Evolutionary conservation across 148 eudicot species (phyloP).

Genomic region (Rheum nobile): DNA sequence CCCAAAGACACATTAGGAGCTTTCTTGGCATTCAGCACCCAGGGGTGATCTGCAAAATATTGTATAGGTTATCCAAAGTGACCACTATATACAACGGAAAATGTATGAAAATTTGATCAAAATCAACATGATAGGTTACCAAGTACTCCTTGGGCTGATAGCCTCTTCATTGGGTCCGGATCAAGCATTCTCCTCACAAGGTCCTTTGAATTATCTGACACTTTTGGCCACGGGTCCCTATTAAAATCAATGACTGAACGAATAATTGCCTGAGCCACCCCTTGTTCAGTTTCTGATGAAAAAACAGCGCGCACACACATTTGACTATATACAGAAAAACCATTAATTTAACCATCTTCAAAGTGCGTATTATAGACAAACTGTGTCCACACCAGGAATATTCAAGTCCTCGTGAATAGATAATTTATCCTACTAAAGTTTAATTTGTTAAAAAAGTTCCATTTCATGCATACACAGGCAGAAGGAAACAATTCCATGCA

Average conservation of each 20-base stretch:
- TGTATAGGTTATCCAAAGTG: conserved; percentile 2
- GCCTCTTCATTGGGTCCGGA: conserved; percentile 59
- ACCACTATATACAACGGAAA: background rate
- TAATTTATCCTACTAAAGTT: too few relatives aligned
- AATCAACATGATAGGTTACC: conserved; percentile 28
- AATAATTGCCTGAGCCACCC: conserved; percentile 81
- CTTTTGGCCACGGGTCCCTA: conserved; percentile 79
- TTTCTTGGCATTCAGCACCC: conserved; percentile 65
- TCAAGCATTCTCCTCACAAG: too few relatives aligned
- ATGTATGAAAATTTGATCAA: background rate
- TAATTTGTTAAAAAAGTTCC: too few relatives aligned
- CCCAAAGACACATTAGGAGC: conserved; percentile 71
- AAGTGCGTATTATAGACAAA: too few relatives aligned
- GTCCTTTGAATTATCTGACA: conserved; percentile 64
- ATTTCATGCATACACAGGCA: background rate
- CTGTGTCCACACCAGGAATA: background rate
- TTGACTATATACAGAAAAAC: too few relatives aligned
- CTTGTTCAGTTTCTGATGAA: conserved; percentile 66
- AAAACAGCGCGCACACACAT: background rate
- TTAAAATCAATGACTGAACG: conserved; percentile 60
- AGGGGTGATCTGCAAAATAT: conserved; percentile 53
- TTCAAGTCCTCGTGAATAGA: background rate
- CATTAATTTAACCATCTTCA: background rate
- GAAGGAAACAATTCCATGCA: background rate
- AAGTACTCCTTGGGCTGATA: conserved; percentile 60